These are phyloP conservation scores for Dianthus caryophyllus DNA, from an alignment of 148 eudicot genomes.

Conservation along the genomic window DNA sequence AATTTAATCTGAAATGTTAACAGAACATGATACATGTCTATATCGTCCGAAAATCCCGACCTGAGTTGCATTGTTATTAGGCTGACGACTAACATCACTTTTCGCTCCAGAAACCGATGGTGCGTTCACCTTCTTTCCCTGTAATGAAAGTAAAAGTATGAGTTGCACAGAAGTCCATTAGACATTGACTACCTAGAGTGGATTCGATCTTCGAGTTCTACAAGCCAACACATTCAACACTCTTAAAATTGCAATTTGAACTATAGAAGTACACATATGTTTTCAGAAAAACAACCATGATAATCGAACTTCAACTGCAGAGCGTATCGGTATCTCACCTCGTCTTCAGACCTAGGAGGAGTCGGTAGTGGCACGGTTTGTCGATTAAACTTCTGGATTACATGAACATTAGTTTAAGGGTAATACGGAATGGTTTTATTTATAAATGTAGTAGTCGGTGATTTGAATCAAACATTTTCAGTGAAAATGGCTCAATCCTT, in stretches of 20 bases:
- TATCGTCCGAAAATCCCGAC: slow-evolving; percentile 19
- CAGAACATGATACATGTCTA: background rate
- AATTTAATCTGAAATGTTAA: background rate
- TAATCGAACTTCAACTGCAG: background rate
- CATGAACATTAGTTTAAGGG: too few species aligned
- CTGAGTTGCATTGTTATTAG: slow-evolving; percentile 28
- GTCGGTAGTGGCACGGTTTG: slow-evolving; percentile 55
- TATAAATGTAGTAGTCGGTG: too few species aligned
- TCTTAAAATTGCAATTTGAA: too few species aligned
- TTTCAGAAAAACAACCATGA: background rate
- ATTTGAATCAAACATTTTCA: too few species aligned
- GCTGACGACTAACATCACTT: slow-evolving; percentile 30
- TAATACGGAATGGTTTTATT: too few species aligned
- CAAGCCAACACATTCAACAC: slow-evolving; percentile 4
- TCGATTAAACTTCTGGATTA: slow-evolving; percentile 60
- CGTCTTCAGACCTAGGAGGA: slow-evolving; percentile 62
- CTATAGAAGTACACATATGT: too few species aligned
- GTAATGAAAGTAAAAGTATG: slow-evolving; percentile 16
- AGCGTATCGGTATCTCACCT: slow-evolving; percentile 35
- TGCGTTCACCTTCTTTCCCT: slow-evolving; percentile 38
- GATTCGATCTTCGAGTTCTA: slow-evolving; percentile 66
- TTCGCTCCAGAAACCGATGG: slow-evolving; percentile 35
- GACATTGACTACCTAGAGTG: slow-evolving; percentile 25
- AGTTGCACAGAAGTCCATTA: background rate
- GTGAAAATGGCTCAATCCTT: too few species aligned